Conservation (phyloP, 2,329 filamentous ascomycete genomes). For the Colletotrichum phormii region DNA sequence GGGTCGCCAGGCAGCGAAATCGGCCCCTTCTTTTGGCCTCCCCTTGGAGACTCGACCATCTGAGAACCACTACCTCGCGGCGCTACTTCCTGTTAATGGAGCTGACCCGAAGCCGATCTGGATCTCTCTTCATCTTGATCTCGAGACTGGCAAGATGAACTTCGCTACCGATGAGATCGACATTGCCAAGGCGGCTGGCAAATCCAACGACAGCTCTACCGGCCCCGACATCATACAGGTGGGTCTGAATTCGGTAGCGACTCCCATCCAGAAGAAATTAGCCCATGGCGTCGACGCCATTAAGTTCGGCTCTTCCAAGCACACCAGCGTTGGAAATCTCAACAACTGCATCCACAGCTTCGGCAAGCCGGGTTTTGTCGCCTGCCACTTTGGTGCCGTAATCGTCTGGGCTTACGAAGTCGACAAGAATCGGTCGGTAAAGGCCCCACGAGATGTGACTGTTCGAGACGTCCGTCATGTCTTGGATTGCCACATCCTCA, state of each 20-base stretch:
- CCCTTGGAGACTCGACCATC: neutral
- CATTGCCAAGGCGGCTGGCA: neutral
- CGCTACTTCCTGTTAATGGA: rapidly evolving
- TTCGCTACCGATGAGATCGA: neutral
- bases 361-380: neutral
- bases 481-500: neutral
- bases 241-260: neutral
- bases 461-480: neutral
- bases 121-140: neutral
- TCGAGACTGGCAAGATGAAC: neutral
- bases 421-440: neutral
- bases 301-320: neutral
- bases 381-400: neutral
- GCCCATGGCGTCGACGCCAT: neutral
- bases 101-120: neutral
- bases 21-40: neutral
- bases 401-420: neutral
- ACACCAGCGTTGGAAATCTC: neutral
- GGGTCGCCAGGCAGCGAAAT: neutral
- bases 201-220: neutral
- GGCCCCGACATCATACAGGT: neutral
- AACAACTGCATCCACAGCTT: neutral
- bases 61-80: rapidly evolving
- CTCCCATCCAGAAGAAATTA: neutral
- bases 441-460: neutral